Percentiles rank a stretch among this genome's conserved stretches.
phyloP scores from a whole-genome alignment of 257 asterid species.

The Avicennia marina region DNA sequence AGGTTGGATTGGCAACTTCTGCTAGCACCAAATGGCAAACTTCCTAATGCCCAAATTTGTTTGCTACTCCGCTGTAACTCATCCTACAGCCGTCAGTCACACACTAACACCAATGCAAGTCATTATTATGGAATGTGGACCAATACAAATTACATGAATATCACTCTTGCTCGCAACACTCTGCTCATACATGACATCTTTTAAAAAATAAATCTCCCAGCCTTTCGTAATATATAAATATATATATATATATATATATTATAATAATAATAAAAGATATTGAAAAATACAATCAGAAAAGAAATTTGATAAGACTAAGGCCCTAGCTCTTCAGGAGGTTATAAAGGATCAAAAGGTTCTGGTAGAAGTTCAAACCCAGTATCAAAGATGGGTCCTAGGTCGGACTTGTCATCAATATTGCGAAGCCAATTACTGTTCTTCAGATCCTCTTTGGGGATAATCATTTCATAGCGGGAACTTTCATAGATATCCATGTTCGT shows the following conservation, averaged over 20 bases:
- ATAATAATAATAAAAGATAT: no score
- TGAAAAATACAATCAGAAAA: no score
- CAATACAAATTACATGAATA: no score
- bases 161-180: background rate
- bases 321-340: constrained; percentile 26
- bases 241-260: no score
- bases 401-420: constrained; percentile 73
- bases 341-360: constrained; percentile 80
- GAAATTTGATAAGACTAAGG: constrained; percentile 6
- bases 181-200: constrained; percentile 13
- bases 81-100: constrained; percentile 2
- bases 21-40: no score
- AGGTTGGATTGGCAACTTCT: no score
- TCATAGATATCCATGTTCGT: constrained; percentile 63
- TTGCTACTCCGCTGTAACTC: background rate
- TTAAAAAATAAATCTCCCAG: no score
- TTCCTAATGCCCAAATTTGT: no score
- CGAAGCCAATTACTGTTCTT: constrained; percentile 88
- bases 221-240: no score
- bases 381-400: constrained; percentile 77
- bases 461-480: constrained; percentile 88
- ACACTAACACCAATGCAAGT: background rate
- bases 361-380: constrained; percentile 84
- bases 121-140: no score
- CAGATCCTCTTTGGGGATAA: constrained; percentile 79